phyloP scores from a whole-genome alignment of 805 yeast genomes.

The Saturnispora diversa region DNA sequence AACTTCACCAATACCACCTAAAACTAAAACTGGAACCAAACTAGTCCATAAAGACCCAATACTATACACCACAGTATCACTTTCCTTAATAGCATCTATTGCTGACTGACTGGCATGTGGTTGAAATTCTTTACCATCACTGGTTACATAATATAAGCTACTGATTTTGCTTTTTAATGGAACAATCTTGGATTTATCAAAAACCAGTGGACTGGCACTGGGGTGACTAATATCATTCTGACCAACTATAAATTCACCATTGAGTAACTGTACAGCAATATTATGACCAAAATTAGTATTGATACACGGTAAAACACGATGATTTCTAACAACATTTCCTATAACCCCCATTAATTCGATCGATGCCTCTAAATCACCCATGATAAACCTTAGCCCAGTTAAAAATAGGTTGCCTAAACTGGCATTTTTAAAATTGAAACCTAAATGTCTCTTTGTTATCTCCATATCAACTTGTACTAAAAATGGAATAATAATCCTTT shows the following conservation, averaged over 20 bases:
- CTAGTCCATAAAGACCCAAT: slow-evolving; percentile 90
- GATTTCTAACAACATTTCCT: slow-evolving; percentile 44
- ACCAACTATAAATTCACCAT: slow-evolving; percentile 75
- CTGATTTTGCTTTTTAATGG: slow-evolving; percentile 71
- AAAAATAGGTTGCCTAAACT: slow-evolving; percentile 78
- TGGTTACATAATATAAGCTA: slow-evolving; percentile 71
- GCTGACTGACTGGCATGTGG: slow-evolving; percentile 67
- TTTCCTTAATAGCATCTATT: slow-evolving; percentile 37
- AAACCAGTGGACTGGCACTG: slow-evolving; percentile 54
- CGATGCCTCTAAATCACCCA: slow-evolving; percentile 80
- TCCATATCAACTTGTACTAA: slow-evolving; percentile 74
- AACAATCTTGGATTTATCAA: slow-evolving; percentile 47
- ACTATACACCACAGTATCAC: slow-evolving; percentile 60
- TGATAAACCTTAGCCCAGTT: slow-evolving; percentile 72
- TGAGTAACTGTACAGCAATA: slow-evolving; percentile 63
- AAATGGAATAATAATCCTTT: slow-evolving; percentile 70
- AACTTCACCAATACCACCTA: slow-evolving; percentile 66
- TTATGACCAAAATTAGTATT: slow-evolving; percentile 82
- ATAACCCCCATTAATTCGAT: slow-evolving; percentile 58
- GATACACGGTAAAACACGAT: slow-evolving; percentile 67
- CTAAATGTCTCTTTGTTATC: slow-evolving; percentile 56
- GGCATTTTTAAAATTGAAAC: slow-evolving; percentile 68
- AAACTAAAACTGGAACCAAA: slow-evolving; percentile 65
- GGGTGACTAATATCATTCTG: slow-evolving; percentile 95
- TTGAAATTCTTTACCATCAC: slow-evolving; percentile 78